Percentiles rank a stretch among this genome's conserved stretches.
phyloP scores from a whole-genome alignment of 139 green algal genomes.

The Raphidocelis subcapitata region DNA sequence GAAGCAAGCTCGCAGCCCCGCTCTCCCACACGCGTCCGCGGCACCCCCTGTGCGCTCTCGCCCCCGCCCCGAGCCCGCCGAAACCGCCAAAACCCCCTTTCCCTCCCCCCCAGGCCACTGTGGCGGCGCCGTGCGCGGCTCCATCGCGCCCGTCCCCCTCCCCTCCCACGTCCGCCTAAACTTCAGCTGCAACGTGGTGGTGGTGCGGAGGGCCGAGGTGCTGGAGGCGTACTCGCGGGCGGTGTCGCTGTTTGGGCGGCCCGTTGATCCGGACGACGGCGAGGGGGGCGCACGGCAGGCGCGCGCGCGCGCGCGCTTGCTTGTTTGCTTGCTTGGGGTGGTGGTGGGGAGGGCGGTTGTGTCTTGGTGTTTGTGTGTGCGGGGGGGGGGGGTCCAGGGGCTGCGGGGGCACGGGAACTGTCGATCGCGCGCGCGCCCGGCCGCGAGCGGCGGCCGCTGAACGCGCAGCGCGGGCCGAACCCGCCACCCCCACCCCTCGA shows the following conservation, averaged over 20 bases:
- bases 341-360: not conserved
- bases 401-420: not conserved
- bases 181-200: slow-evolving; percentile 57
- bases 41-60: too few relatives aligned
- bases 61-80: too few relatives aligned
- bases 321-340: not conserved
- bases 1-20: too few relatives aligned
- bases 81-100: too few relatives aligned
- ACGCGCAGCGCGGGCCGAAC: too few relatives aligned
- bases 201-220: slow-evolving; percentile 32
- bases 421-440: not conserved
- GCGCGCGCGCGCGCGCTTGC: not conserved
- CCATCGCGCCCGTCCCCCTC: slow-evolving; percentile 27
- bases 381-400: not conserved
- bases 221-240: slow-evolving; percentile 41
- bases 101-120: slow-evolving; percentile 34
- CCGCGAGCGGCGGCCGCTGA: not conserved
- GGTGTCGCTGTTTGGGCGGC: slow-evolving; percentile 50
- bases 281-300: slow-evolving; percentile 50
- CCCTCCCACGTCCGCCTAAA: slow-evolving; percentile 66
- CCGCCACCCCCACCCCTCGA: too few relatives aligned
- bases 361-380: not conserved
- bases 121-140: slow-evolving; percentile 27
- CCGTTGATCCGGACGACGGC: slow-evolving; percentile 39
- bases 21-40: too few relatives aligned